Percentiles rank a stretch among this genome's conserved stretches.
Evolutionary conservation across 306 rosid genomes (phyloP).

Genomic region (Cucurbita moschata): DNA sequence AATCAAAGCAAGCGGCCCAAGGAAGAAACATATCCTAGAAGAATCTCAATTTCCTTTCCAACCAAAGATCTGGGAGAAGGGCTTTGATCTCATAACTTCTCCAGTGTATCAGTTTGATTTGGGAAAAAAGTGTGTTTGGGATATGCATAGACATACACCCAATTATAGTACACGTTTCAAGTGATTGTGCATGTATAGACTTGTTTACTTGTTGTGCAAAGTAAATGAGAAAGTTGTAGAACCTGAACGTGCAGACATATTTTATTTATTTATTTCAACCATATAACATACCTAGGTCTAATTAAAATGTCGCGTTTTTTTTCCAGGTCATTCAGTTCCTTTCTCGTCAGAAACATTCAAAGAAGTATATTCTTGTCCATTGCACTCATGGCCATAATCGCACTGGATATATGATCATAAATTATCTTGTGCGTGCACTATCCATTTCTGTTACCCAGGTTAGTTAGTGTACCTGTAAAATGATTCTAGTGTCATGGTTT

Average conservation of each 20-base stretch:
- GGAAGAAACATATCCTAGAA: too few relatives aligned
- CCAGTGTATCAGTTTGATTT: neutral
- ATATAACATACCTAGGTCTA: neutral
- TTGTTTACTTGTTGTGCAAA: neutral
- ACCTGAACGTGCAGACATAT: neutral
- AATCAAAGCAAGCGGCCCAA: too few relatives aligned
- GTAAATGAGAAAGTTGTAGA: neutral
- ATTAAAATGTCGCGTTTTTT: constrained; percentile 2
- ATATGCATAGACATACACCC: neutral
- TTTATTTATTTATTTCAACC: neutral
- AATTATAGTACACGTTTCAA: neutral
- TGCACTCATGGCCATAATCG: constrained; percentile 99
- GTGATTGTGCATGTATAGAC: neutral
- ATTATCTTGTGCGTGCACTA: constrained; percentile 73
- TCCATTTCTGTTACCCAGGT: constrained; percentile 79
- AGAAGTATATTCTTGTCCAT: constrained; percentile 88
- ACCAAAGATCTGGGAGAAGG: too few relatives aligned
- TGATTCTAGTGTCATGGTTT: neutral
- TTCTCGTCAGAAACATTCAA: constrained; percentile 70
- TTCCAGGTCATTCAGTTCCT: constrained; percentile 69
- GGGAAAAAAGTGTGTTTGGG: neutral
- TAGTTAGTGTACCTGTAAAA: constrained; percentile 18
- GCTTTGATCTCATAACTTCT: neutral
- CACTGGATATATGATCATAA: constrained; percentile 90
- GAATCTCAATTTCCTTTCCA: too few relatives aligned